A percentile compares a stretch with the other conserved stretches of the same genome.
Conservation (phyloP, 352 stramenopile species). For the Phytophthora constricta region DNA sequence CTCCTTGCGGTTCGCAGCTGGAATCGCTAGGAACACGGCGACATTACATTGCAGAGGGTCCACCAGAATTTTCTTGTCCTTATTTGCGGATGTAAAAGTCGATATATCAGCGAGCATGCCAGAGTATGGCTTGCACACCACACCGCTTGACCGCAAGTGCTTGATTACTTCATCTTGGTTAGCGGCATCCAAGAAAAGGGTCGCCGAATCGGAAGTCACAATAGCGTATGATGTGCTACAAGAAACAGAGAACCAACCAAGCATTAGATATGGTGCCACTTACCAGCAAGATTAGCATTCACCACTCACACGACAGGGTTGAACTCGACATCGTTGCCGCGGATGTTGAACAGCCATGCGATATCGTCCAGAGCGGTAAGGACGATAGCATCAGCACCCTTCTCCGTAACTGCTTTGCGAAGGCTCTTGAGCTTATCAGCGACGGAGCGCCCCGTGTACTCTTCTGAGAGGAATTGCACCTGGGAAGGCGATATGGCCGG, state of each 20-base stretch:
- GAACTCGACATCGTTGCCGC: conserved; percentile 96
- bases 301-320: conserved; percentile 96
- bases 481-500: conserved; percentile 73
- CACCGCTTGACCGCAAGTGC: conserved; percentile 55
- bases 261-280: not conserved
- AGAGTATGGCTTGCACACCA: conserved; percentile 73
- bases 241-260: conserved; percentile 1
- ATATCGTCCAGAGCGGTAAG: conserved; percentile 97
- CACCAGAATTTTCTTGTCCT: conserved; percentile 70
- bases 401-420: conserved; percentile 86
- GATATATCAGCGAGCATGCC: conserved; percentile 54
- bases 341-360: conserved; percentile 98
- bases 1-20: conserved; percentile 74
- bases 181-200: conserved; percentile 92
- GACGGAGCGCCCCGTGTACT: conserved; percentile 93
- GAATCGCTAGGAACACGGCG: conserved; percentile 81
- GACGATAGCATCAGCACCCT: conserved; percentile 93
- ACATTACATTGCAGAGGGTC: conserved; percentile 88
- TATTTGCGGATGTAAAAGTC: conserved; percentile 55
- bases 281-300: not conserved
- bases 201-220: conserved; percentile 89
- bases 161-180: conserved; percentile 67
- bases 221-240: conserved; percentile 92
- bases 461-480: conserved; percentile 93
- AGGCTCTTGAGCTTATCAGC: conserved; percentile 90